phyloP scores from a whole-genome alignment of 805 yeast species.

The Saturnispora bothae region DNA sequence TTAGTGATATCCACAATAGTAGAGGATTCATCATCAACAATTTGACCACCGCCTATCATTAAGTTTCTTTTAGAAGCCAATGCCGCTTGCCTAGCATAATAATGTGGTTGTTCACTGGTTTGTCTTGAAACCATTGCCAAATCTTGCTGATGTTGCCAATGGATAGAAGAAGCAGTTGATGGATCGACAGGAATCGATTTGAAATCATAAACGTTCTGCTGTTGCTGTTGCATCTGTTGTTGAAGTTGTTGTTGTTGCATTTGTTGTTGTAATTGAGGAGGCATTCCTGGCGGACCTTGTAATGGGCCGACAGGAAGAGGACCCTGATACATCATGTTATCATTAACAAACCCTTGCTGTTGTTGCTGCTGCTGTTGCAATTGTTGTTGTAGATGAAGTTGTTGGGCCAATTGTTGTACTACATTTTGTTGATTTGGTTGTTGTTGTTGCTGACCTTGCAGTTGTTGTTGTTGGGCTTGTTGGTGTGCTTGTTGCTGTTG shows the following conservation, averaged over 20 bases:
- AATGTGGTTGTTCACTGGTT: constrained; percentile 58
- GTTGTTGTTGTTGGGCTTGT: constrained; percentile 14
- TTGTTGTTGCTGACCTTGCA: constrained; percentile 18
- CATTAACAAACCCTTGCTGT: constrained; percentile 8
- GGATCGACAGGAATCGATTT: constrained; percentile 27
- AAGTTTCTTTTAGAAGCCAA: constrained; percentile 40
- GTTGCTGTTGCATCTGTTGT: not conserved
- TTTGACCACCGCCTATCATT: constrained; percentile 27
- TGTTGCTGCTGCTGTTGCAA: constrained; percentile 20
- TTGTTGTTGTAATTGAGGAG: constrained; percentile 14
- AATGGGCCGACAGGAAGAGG: not conserved
- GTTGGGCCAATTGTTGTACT: constrained; percentile 19
- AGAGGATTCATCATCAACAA: constrained; percentile 6
- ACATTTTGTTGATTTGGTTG: constrained; percentile 20
- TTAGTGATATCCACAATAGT: constrained; percentile 33
- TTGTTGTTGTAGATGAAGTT: constrained; percentile 20
- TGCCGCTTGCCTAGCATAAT: constrained; percentile 78
- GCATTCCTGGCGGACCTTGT: constrained; percentile 12
- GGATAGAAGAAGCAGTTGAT: constrained; percentile 28
- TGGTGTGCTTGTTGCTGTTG: constrained; percentile 9
- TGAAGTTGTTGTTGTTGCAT: not conserved
- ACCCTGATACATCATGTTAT: not conserved
- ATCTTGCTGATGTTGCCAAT: constrained; percentile 76
- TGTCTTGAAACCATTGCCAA: constrained; percentile 58
- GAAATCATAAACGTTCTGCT: constrained; percentile 6